Percentiles rank a stretch among this genome's conserved stretches.
Evolutionary conservation across 768 basidiomycete genomes (phyloP).

Genomic region (Serendipita sp.): DNA sequence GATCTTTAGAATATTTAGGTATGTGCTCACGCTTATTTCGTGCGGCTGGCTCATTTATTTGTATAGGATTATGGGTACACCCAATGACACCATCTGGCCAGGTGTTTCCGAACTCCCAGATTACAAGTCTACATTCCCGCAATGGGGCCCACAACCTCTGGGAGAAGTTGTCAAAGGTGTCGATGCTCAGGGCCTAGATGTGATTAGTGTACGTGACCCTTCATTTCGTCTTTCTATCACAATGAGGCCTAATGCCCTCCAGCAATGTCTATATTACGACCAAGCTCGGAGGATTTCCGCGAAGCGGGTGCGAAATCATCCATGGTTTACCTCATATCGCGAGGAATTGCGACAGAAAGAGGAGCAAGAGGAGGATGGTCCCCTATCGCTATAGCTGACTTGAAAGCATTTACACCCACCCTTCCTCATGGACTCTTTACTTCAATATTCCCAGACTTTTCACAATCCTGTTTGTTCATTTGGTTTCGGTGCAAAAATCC

Average conservation of each 20-base stretch:
- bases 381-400: not conserved
- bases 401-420: too few relatives aligned
- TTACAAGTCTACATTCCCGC: conserved; percentile 93
- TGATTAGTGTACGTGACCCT: not conserved
- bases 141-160: conserved; percentile 38
- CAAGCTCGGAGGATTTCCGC: conserved; percentile 3
- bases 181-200: not conserved
- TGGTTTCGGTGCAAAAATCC: too few relatives aligned
- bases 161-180: not conserved
- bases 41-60: not conserved
- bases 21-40: conserved; percentile 5
- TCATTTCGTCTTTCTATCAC: not conserved
- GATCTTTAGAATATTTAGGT: conserved; percentile 99
- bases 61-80: conserved; percentile 79
- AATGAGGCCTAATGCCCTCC: not conserved
- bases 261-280: conserved; percentile 4
- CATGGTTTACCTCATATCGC: not conserved
- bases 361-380: not conserved
- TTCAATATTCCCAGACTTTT: too few relatives aligned
- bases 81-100: conserved; percentile 82
- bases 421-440: too few relatives aligned
- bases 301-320: not conserved
- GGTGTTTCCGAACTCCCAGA: conserved; percentile 78
- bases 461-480: too few relatives aligned
- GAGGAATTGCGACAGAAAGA: not conserved